These are phyloP conservation scores for Amanita pallidorosea DNA, from an alignment of 768 basidiomycete species.

Conservation along the genomic window DNA sequence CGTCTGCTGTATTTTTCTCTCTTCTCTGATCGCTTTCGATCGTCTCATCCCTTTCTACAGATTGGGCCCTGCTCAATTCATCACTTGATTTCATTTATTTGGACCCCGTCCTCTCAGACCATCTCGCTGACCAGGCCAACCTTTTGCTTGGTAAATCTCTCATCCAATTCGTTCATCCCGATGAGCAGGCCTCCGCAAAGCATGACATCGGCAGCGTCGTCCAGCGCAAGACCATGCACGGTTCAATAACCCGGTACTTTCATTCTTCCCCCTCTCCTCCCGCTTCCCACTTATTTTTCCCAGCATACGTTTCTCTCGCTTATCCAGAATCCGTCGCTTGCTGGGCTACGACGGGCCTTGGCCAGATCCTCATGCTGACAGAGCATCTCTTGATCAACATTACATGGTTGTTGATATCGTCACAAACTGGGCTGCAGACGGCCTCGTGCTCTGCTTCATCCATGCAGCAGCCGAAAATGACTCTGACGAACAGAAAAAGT, in stretches of 20 bases:
- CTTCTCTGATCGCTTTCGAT: constrained; percentile 27
- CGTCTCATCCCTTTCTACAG: constrained; percentile 28
- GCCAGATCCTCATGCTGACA: constrained; percentile 46
- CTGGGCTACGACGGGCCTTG: constrained; percentile 57
- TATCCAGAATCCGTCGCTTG: constrained; percentile 59
- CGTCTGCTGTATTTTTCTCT: constrained; percentile 64
- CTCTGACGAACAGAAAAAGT: constrained; percentile 66
- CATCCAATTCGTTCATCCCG: constrained; percentile 74
- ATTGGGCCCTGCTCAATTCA: constrained; percentile 75
- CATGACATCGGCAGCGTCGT: constrained; percentile 67
- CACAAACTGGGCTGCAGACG: constrained; percentile 83
- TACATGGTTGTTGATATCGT: constrained; percentile 87
- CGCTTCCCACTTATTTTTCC: constrained; percentile 2
- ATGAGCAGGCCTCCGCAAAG: constrained; percentile 67
- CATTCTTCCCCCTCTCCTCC: constrained; percentile 15
- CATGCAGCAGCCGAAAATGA: constrained; percentile 72
- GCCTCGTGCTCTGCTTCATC: constrained; percentile 80
- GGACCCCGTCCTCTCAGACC: constrained; percentile 66
- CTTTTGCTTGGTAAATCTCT: constrained; percentile 60
- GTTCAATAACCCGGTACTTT: constrained; percentile 66
- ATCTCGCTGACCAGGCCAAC: constrained; percentile 65
- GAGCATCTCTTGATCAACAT: constrained; percentile 55
- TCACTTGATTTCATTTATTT: constrained; percentile 74
- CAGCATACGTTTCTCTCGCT: constrained; percentile 73
- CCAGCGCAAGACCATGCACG: constrained; percentile 65